A percentile compares a stretch with the other conserved stretches of the same genome.
These are phyloP conservation scores for Fusarium papillatum DNA, from an alignment of 2,329 filamentous ascomycete genomes.

Conservation along the genomic window DNA sequence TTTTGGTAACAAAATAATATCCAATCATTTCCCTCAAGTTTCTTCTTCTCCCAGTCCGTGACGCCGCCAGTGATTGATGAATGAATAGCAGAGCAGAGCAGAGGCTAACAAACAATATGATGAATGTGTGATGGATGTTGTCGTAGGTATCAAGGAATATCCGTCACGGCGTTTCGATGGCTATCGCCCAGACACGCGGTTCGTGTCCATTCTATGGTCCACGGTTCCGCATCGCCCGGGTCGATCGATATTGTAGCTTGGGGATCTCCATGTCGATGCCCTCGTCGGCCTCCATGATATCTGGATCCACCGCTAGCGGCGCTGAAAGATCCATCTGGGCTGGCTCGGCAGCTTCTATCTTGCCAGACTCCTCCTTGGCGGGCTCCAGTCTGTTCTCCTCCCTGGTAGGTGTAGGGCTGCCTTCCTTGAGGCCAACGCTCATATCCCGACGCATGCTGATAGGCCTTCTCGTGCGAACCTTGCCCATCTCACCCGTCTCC, in stretches of 20 bases:
- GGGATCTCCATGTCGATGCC: conserved; percentile 55
- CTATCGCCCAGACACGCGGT: conserved; percentile 34
- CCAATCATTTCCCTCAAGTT: conserved; percentile 1
- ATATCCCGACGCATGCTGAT: conserved; percentile 66
- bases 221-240: conserved; percentile 53
- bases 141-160: background rate
- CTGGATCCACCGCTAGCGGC: conserved; percentile 50
- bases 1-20: conserved; percentile 6
- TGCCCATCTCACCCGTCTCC: conserved; percentile 54
- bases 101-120: conserved; percentile 26
- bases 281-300: conserved; percentile 57
- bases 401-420: conserved; percentile 36
- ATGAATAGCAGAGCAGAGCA: conserved; percentile 13
- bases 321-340: conserved; percentile 28
- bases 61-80: conserved; percentile 41
- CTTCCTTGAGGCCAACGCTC: conserved; percentile 46
- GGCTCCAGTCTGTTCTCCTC: conserved; percentile 43
- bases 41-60: conserved; percentile 27
- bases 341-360: conserved; percentile 41
- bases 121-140: conserved; percentile 11
- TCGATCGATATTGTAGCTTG: conserved; percentile 58
- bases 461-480: conserved; percentile 64
- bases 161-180: conserved; percentile 26
- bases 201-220: conserved; percentile 43
- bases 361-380: conserved; percentile 39